Percentiles rank a stretch among this genome's conserved stretches.
These are phyloP conservation scores for Camelina neglecta DNA, from an alignment of 345 rosid species.

Conservation along the genomic window DNA sequence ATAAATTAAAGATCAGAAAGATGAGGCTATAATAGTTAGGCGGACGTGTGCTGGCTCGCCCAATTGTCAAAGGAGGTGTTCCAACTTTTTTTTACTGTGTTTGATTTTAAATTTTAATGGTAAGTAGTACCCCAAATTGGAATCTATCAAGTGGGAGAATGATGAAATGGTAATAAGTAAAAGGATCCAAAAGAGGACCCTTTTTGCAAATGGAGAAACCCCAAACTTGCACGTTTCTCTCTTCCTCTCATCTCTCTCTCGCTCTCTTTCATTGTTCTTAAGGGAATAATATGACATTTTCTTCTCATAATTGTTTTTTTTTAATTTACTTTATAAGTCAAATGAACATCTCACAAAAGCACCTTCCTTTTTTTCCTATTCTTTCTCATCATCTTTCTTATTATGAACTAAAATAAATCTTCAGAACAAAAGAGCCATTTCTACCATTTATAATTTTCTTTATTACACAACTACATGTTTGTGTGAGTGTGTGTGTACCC, in stretches of 20 bases:
- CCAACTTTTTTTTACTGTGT: constrained; percentile 33
- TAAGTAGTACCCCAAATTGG: constrained; percentile 1
- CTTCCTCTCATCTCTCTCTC: constrained; percentile 21
- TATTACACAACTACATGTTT: constrained; percentile 13
- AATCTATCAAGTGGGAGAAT: neutral
- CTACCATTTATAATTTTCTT: constrained; percentile 24
- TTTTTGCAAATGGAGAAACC: constrained; percentile 35
- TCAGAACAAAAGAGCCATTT: constrained; percentile 34
- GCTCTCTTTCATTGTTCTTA: neutral
- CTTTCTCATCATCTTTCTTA: constrained; percentile 34
- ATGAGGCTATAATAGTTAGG: constrained; percentile 28
- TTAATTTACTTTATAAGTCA: constrained; percentile 24
- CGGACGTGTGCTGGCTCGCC: constrained; percentile 18
- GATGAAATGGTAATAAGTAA: constrained; percentile 30
- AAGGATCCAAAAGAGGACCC: constrained; percentile 20
- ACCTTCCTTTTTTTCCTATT: constrained; percentile 33
- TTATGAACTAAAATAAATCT: constrained; percentile 37
- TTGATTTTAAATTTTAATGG: constrained; percentile 12
- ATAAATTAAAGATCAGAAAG: constrained; percentile 2
- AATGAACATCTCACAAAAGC: constrained; percentile 38
- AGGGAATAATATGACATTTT: constrained; percentile 29
- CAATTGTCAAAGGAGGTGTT: constrained; percentile 28
- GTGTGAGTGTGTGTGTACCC: constrained; percentile 8
- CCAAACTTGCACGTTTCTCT: constrained; percentile 39
- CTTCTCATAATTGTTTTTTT: neutral